Percentiles rank a stretch among this genome's conserved stretches.
These are phyloP conservation scores for Mallotus nudiflorus DNA, from an alignment of 345 rosid species.

Conservation along the genomic window DNA sequence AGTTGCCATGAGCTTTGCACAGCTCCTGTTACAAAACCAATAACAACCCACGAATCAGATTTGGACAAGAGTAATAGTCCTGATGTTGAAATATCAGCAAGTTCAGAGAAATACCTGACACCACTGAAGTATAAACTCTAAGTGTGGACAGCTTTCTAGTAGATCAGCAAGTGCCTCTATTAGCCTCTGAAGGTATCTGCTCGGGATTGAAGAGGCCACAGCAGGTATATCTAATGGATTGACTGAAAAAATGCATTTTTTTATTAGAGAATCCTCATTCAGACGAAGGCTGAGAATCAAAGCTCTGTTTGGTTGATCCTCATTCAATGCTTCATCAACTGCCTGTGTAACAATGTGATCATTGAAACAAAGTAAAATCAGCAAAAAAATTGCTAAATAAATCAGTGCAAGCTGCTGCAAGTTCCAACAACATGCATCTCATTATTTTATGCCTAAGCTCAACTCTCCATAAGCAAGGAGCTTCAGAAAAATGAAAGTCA, in stretches of 20 bases:
- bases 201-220: slow-evolving; percentile 62
- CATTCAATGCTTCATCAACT: slow-evolving; percentile 64
- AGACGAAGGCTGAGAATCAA: slow-evolving; percentile 84
- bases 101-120: slow-evolving; percentile 57
- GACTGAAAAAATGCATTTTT: slow-evolving; percentile 81
- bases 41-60: slow-evolving; percentile 9
- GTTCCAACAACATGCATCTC: no score
- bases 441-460: no score
- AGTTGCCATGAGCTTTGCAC: slow-evolving; percentile 80
- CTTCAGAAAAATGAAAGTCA: background rate
- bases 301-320: slow-evolving; percentile 69
- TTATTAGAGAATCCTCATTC: slow-evolving; percentile 77
- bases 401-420: background rate
- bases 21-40: slow-evolving; percentile 55
- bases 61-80: background rate
- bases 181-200: slow-evolving; percentile 72
- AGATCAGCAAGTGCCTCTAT: slow-evolving; percentile 80
- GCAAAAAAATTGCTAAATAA: background rate
- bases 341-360: slow-evolving; percentile 46
- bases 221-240: slow-evolving; percentile 63
- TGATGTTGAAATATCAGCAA: background rate
- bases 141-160: slow-evolving; percentile 81
- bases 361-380: slow-evolving; percentile 3
- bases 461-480: background rate
- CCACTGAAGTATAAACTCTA: slow-evolving; percentile 87